Evolutionary conservation across 2,329 filamentous ascomycete genomes (phyloP).

Genomic region (Botrytis squamosa): DNA sequence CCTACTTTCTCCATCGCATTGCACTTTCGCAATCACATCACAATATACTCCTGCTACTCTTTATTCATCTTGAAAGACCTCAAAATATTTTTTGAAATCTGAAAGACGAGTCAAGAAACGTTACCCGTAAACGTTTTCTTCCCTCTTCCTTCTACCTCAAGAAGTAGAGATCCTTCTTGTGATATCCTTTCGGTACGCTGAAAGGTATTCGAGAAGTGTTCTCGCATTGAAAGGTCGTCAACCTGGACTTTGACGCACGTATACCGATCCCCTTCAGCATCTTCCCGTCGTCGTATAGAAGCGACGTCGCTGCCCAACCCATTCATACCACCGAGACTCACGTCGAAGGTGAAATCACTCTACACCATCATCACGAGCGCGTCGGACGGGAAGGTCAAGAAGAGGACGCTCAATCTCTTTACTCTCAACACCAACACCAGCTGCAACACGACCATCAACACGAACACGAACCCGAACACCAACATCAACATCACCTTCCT

Average conservation of each 20-base stretch:
- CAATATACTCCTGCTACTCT: neutral
- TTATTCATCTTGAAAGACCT: constrained; percentile 1
- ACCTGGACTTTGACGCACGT: constrained; percentile 99
- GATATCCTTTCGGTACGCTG: constrained; percentile 64
- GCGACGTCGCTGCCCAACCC: constrained; percentile 56
- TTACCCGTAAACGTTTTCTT: constrained; percentile 37
- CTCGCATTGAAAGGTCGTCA: constrained; percentile 74
- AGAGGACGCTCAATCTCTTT: constrained; percentile 62
- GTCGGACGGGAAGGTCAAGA: constrained; percentile 98
- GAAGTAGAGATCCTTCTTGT: constrained; percentile 67
- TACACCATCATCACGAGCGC: constrained; percentile 64
- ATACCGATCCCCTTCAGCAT: constrained; percentile 99
- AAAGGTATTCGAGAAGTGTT: constrained; percentile 69
- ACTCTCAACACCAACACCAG: constrained; percentile 40
- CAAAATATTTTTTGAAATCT: constrained; percentile 1
- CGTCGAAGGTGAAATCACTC: constrained; percentile 86
- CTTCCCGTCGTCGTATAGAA: constrained; percentile 97
- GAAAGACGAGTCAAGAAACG: constrained; percentile 27
- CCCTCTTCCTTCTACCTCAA: constrained; percentile 49
- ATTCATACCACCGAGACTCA: constrained; percentile 59
- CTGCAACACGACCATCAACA: neutral
- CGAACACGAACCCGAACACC: neutral
- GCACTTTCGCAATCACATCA: neutral
- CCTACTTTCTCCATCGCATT: neutral
- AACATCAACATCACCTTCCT: neutral